phyloP scores from a whole-genome alignment of 352 stramenopile species.

The Globisporangium megalacanthum region DNA sequence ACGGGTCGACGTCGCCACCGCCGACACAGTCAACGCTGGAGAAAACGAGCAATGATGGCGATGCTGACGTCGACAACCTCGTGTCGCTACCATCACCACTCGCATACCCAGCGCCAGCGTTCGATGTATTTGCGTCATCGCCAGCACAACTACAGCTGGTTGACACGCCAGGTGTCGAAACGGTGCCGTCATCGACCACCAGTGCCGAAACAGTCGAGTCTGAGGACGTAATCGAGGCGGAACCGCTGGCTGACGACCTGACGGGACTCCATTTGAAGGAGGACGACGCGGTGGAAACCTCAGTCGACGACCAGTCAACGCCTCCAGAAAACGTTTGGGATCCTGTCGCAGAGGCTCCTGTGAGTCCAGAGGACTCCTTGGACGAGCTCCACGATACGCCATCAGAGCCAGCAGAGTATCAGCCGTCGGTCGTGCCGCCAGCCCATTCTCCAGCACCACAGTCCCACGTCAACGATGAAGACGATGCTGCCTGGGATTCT shows the following conservation, averaged over 20 bases:
- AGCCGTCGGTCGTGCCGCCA: no score
- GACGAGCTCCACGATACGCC: no score
- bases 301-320: neutral
- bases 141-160: neutral
- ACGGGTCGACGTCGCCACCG: no score
- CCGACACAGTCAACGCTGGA: no score
- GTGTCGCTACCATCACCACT: conserved; percentile 43
- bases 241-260: neutral
- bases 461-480: no score
- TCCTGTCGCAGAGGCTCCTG: no score
- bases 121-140: conserved; percentile 12
- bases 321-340: neutral
- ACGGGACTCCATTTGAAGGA: neutral
- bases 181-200: neutral
- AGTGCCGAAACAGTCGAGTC: neutral
- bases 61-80: conserved; percentile 11
- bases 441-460: no score
- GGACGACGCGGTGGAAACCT: neutral
- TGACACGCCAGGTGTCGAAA: neutral
- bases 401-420: no score
- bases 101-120: conserved; percentile 1
- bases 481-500: no score
- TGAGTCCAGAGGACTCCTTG: no score
- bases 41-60: neutral
- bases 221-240: neutral